A percentile compares a stretch with the other conserved stretches of the same genome.
Evolutionary conservation across 176 grass and related monocot genomes (phyloP).

Genomic region (Oropetium thomaeum): DNA sequence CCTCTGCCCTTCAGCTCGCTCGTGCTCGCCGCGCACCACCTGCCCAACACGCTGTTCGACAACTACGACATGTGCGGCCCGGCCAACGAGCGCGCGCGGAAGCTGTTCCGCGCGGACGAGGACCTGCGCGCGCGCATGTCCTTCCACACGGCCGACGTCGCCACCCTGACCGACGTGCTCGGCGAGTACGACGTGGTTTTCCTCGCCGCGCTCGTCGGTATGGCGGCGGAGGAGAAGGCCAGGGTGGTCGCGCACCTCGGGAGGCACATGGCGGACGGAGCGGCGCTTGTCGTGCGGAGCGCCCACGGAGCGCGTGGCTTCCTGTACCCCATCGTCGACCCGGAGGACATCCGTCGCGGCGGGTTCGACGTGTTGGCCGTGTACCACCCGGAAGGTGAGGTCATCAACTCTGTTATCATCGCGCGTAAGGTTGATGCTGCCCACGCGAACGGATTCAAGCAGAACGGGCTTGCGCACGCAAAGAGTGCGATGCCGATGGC

Average conservation of each 20-base stretch:
- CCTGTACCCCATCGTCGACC: constrained; percentile 69
- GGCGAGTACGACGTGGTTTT: constrained; percentile 65
- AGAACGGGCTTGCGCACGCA: neutral
- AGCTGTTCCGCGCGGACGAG: constrained; percentile 50
- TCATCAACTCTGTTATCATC: constrained; percentile 68
- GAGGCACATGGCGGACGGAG: constrained; percentile 49
- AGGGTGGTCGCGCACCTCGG: constrained; percentile 57
- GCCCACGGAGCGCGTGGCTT: constrained; percentile 76
- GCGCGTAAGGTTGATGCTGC: constrained; percentile 31
- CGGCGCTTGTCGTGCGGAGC: constrained; percentile 63
- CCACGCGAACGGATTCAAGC: neutral
- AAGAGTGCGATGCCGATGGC: constrained; percentile 8
- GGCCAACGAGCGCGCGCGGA: constrained; percentile 51
- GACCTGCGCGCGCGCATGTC: constrained; percentile 44
- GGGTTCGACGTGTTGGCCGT: constrained; percentile 69
- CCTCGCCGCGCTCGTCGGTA: constrained; percentile 72
- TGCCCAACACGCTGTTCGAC: constrained; percentile 35
- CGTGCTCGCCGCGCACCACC: constrained; percentile 45
- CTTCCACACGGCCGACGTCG: constrained; percentile 71
- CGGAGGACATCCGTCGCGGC: constrained; percentile 40
- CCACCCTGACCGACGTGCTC: constrained; percentile 33
- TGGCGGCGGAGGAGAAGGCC: constrained; percentile 59
- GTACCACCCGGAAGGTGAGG: constrained; percentile 61
- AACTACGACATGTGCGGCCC: constrained; percentile 45
- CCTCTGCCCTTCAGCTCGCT: constrained; percentile 59